Percentiles rank a stretch among this genome's conserved stretches.
Conservation (phyloP, 1,284 basidiomycete genomes). For the Coniferiporia weirii region DNA sequence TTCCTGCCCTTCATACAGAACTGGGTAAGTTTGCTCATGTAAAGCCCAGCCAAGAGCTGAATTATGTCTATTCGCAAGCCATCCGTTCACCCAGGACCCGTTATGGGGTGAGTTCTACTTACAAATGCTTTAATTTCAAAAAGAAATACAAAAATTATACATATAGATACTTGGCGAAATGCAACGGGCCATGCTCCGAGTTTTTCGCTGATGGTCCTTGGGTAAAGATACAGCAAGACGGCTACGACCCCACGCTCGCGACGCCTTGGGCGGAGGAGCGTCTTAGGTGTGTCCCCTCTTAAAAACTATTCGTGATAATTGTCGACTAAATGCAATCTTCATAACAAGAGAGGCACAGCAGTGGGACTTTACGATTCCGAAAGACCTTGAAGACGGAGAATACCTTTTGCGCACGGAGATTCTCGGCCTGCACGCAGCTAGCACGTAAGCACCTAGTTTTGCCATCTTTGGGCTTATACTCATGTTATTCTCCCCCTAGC, state of each 20-base stretch:
- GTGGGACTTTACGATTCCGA: constrained; percentile 3
- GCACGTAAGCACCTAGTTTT: not conserved
- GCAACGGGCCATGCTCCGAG: constrained; percentile 4
- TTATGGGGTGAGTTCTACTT: not conserved
- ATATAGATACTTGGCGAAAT: constrained; percentile 5
- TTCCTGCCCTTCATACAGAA: not conserved
- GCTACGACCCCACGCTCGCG: constrained; percentile 3
- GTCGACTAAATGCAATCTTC: not conserved
- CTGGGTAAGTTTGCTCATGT: not conserved
- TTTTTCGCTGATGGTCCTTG: constrained; percentile 6
- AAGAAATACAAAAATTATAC: not conserved
- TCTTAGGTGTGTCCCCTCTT: not conserved
- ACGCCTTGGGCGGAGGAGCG: constrained; percentile 10
- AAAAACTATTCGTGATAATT: not conserved
- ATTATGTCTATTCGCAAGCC: not conserved
- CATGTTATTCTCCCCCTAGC: not conserved
- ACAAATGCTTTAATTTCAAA: not conserved
- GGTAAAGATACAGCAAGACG: constrained; percentile 8
- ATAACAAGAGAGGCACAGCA: not conserved
- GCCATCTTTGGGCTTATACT: not conserved
- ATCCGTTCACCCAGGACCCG: constrained; percentile 9
- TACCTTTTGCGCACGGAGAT: constrained; percentile 4
- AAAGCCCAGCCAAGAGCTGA: not conserved
- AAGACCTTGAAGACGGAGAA: constrained; percentile 7
- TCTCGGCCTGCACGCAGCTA: constrained; percentile 2